Base-by-base conservation (phyloP, 495 filamentous ascomycete species). In the Lepidopterella palustris region DNA sequence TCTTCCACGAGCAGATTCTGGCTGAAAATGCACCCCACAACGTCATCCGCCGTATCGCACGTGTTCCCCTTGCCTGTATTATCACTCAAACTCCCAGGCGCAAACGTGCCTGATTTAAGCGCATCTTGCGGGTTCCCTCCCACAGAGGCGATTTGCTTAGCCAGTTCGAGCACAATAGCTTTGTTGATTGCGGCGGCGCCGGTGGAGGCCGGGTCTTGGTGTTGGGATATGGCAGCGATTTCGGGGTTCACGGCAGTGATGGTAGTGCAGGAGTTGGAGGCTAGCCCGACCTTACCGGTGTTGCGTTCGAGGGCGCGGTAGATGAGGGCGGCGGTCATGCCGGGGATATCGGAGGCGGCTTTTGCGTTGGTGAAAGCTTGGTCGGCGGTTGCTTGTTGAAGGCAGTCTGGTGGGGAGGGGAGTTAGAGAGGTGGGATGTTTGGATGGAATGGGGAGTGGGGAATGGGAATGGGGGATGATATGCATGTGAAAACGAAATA, bases 341-440 rank as follows among this genome's bases (percentile, higher is more conserved):
- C 79, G 9, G 78, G 70, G 21, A 85, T 65, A 66, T 86, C 80
- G 28, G 75, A 75, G 49, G 80, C 81, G 4, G 72, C 83, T 69
- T 86, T 85, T 48, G 83, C 80, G 65, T 87, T 87, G 69, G 84
- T 85, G 70, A 87, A 86, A 62, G 84, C 84, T 70, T 84, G 83
- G 72, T 87, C 84, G 52, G 84, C 84, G 23, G 80, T 78, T 51
- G 80, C 82, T 70, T 86, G 83, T 68, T 87, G 82, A 21, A 87
- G 77, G 67, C 84, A 87, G 72, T 85, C 82, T 42, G 79, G 8
- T 42, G 23, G 47, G 20, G 26, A 21, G 11, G 26, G 26, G 18
- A 25, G 24, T 50, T 25, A 42, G 6, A 3, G 20, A 3, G 39
- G 20, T 15, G 39, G 20, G 39, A 2, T n/a, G n/a, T n/a, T n/a